These are phyloP conservation scores for Heliocybe sulcata DNA, from an alignment of 1,284 basidiomycete genomes.

Conservation along the genomic window DNA sequence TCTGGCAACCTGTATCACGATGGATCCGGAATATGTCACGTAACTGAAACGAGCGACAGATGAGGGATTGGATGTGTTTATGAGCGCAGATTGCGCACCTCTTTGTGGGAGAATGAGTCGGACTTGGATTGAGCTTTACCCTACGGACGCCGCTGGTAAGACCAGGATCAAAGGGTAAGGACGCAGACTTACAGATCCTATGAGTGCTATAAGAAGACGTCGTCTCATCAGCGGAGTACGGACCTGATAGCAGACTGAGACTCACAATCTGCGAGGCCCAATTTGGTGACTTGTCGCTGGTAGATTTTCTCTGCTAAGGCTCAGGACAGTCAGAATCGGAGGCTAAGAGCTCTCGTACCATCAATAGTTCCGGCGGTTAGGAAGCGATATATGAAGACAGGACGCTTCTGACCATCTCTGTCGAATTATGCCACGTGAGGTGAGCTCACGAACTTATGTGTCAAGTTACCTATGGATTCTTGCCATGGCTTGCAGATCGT, in stretches of 20 bases:
- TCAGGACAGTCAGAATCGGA: not conserved
- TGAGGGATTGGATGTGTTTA: constrained; percentile 1
- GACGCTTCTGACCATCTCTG: constrained; percentile 91
- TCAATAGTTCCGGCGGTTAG: constrained; percentile 79
- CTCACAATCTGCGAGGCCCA: constrained; percentile 83
- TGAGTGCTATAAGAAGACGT: constrained; percentile 40
- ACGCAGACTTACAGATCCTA: constrained; percentile 43
- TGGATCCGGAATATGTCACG: constrained; percentile 90
- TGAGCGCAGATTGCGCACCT: constrained; percentile 41
- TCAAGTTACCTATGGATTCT: constrained; percentile 78
- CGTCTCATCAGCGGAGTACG: not conserved
- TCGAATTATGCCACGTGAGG: not conserved
- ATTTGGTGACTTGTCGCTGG: constrained; percentile 94
- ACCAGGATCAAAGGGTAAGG: constrained; percentile 2
- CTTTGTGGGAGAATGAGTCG: constrained; percentile 85
- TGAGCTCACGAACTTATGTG: not conserved
- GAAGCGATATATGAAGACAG: constrained; percentile 92
- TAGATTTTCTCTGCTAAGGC: constrained; percentile 67
- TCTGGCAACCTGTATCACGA: constrained; percentile 78
- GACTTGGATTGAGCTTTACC: constrained; percentile 53
- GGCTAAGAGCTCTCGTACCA: constrained; percentile 32
- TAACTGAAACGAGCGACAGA: constrained; percentile 41
- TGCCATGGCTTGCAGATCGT: constrained; percentile 96
- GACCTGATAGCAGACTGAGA: constrained; percentile 10
- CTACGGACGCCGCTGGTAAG: constrained; percentile 23